Conservation (phyloP, 371 early-diverging fungal genomes). For the Chytridium lagenaria region DNA sequence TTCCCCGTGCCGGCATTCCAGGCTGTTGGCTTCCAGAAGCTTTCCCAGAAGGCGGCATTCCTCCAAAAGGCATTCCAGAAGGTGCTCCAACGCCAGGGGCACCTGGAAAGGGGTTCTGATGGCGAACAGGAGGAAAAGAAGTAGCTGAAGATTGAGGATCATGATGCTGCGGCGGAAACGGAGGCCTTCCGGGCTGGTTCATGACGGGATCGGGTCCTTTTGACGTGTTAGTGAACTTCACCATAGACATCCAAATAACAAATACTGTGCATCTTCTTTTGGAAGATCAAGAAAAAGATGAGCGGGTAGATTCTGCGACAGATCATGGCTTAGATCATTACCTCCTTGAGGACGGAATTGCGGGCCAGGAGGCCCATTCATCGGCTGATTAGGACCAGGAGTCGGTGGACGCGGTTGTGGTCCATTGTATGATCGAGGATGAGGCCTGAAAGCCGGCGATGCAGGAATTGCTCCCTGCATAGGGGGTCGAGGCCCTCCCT, state of each 20-base stretch:
- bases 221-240: too few species aligned
- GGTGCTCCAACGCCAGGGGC: neutral
- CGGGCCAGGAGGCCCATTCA: neutral
- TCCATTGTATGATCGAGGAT: constrained; percentile 12
- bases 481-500: constrained; percentile 5
- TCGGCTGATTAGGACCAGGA: neutral
- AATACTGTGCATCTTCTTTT: too few species aligned
- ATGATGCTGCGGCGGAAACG: neutral
- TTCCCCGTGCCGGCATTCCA: too few species aligned
- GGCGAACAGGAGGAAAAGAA: neutral
- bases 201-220: too few species aligned
- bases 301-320: too few species aligned
- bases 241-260: too few species aligned
- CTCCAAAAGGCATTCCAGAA: neutral
- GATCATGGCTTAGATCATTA: neutral
- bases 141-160: neutral
- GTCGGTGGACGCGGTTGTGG: constrained; percentile 5
- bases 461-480: constrained; percentile 14
- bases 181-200: neutral
- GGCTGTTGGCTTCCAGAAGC: neutral
- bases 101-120: neutral
- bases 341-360: neutral
- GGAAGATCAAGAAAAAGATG: too few species aligned
- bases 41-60: neutral
- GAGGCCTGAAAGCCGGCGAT: constrained; percentile 13